Base-by-base conservation (phyloP, 1,284 basidiomycete genomes). In the Ustilago cynodontis region DNA sequence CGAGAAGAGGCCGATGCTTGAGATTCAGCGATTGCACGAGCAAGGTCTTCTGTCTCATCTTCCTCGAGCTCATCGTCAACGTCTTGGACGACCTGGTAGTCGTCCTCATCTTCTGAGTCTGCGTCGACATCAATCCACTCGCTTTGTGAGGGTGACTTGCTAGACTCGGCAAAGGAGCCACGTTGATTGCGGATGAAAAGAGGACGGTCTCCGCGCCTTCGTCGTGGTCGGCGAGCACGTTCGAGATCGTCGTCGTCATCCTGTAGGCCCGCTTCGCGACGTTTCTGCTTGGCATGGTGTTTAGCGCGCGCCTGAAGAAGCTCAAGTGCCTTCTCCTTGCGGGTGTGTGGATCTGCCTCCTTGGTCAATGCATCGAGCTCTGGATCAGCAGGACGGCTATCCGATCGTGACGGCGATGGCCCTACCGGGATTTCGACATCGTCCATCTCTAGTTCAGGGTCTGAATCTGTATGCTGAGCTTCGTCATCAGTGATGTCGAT, bases 11-110 rank as follows among this genome's bases (percentile, higher is more conserved):
- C 43, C 2, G 49, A 49, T 49, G 60, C 49, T 49, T 69, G 68
- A 43, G 78, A 80, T 18, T 72, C 69, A 18, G 71, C 65, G 29
- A 82, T 71, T 13, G 81, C 81, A 14, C 67, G 56, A 26, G 77
- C 71, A 3, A 82, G 60, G 47, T 82, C 80, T 37, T 80, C 75
- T 18, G 78, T 71, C 53, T 82, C 81, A 26, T 81, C 79, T 49
- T 67, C 58, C 16, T 76, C 71, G n/a, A 79, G 35, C 50, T 62
- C 60, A 28, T 78, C 65, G n/a, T 69, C 59, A 9, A 37, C 59
- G 26, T 57, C 22, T n/a, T 65, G 54, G 43, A 68, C 13, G n/a
- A 60, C 20, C 7, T 50, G 57, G 24, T 50, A 68, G 13, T 41
- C 71, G 9, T 50, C 57, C 0, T 65, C 58, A 3, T 66, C 51